Conservation (phyloP, 2,329 filamentous ascomycete genomes). For the Cytospora chrysosperma region DNA sequence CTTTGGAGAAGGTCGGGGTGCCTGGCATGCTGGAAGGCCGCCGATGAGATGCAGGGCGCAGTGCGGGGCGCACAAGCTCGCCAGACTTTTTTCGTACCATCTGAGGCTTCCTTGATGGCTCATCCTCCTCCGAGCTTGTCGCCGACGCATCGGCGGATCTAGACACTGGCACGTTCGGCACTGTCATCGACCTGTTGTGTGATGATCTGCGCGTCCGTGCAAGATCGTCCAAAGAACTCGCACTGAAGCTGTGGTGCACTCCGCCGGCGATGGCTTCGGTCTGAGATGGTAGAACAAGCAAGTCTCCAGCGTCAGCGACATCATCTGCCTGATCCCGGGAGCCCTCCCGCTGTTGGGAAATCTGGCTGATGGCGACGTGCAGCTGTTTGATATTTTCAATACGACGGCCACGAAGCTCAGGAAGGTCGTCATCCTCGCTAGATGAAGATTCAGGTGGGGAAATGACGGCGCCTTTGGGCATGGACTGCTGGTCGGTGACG, state of each 20-base stretch:
- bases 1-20: constrained; percentile 92
- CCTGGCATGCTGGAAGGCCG: constrained; percentile 96
- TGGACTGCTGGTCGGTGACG: constrained; percentile 66
- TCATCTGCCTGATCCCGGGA: constrained; percentile 47
- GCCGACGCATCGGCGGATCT: constrained; percentile 51
- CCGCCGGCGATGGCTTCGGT: constrained; percentile 34
- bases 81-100: constrained; percentile 99
- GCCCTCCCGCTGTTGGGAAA: constrained; percentile 63
- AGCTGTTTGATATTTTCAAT: constrained; percentile 63
- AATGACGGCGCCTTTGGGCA: constrained; percentile 81
- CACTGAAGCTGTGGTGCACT: constrained; percentile 50
- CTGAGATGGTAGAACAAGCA: constrained; percentile 39
- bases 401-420: constrained; percentile 46
- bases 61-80: constrained; percentile 88
- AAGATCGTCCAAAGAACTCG: constrained; percentile 44
- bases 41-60: constrained; percentile 74
- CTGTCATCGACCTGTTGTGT: constrained; percentile 57
- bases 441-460: constrained; percentile 87
- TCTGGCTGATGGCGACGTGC: constrained; percentile 78
- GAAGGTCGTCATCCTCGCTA: constrained; percentile 76
- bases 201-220: constrained; percentile 42
- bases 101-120: constrained; percentile 68
- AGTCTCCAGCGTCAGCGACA: constrained; percentile 33
- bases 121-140: constrained; percentile 60
- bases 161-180: constrained; percentile 48